Base-by-base conservation (phyloP, 2,329 filamentous ascomycete genomes). In the Hirsutella rhossiliensis region DNA sequence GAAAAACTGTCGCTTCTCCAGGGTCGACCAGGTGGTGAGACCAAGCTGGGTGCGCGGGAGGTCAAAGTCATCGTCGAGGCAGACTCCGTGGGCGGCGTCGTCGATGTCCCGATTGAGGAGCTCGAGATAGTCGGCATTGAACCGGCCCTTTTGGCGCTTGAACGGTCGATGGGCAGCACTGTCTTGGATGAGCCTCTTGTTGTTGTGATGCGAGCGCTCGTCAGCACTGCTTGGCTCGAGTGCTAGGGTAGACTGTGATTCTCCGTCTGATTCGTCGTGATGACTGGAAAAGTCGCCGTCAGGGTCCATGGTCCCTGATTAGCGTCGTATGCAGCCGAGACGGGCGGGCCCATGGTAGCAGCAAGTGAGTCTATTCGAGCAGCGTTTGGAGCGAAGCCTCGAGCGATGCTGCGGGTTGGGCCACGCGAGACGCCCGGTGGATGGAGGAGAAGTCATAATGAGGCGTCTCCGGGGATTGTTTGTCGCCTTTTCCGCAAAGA, bases 1-100 rank as follows among this genome's bases (percentile, higher is more conserved):
- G 58, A 87, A 94, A 46, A 95, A 75, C 0, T 67, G 52, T 1
- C 73, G 66, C 57, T 94, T 94, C 56, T 96, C 89, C 1, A 65
- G 53, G 0, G 72, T 48, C 0, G 75, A 80, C 90, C 90, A 97
- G 11, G 63, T 52, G 1, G 80, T 78, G 23, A 78, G 69, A 19
- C 87, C 88, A 42, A 88, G 64, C 53, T 87, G 84, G 72, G 31
- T 64, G 42, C 40, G 59, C 46, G 63, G 54, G 45, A 71, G 55
- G 15, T 61, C 47, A 3, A 56, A 53, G 13, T 55, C 54, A 43
- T 60, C 47, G 27, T 52, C 51, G 11, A 63, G 49, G 13, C 62
- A 56, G 46, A 62, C 57, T 17, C 60, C 60, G 12, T 60, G 54
- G 0, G 67, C 65, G 12, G 68, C 71, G 50, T 80, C 73, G n/a